Conservation (phyloP, 768 basidiomycete species). For the Tephrocybe sp. region DNA sequence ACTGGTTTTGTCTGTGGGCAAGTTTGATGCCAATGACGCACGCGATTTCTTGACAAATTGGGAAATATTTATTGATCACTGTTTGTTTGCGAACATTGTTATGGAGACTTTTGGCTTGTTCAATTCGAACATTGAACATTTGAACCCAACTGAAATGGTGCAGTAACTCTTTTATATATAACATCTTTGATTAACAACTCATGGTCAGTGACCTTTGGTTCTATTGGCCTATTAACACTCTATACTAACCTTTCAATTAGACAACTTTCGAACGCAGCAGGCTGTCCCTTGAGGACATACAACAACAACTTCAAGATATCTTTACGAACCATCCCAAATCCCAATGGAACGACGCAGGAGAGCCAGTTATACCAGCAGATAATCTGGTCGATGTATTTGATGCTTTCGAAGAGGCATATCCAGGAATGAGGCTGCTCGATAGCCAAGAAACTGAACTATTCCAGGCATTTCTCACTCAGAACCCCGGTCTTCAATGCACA, state of each 20-base stretch:
- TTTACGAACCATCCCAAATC: slow-evolving; percentile 65
- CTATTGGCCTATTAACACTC: background rate
- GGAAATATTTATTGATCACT: background rate
- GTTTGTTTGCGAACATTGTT: background rate
- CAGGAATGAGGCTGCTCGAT: slow-evolving; percentile 61
- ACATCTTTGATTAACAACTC: background rate
- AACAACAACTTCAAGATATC: slow-evolving; percentile 63
- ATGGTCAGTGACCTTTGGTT: background rate
- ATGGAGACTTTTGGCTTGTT: background rate
- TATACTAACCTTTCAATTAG: background rate
- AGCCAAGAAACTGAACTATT: slow-evolving; percentile 62
- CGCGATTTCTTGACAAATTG: too few species aligned
- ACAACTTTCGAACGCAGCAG: slow-evolving; percentile 54
- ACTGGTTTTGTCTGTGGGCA: too few species aligned
- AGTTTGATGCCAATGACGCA: too few species aligned
- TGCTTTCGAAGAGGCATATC: slow-evolving; percentile 56
- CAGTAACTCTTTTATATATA: background rate
- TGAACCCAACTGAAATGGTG: background rate
- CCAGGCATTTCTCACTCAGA: slow-evolving; percentile 49
- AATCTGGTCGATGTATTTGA: slow-evolving; percentile 70
- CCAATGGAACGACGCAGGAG: slow-evolving; percentile 53
- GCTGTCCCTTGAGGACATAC: slow-evolving; percentile 69
- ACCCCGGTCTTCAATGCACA: slow-evolving; percentile 66
- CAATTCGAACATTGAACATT: background rate
- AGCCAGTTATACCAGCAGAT: slow-evolving; percentile 66